phyloP scores from a whole-genome alignment of 805 yeast species.

The Candida incommunis region DNA sequence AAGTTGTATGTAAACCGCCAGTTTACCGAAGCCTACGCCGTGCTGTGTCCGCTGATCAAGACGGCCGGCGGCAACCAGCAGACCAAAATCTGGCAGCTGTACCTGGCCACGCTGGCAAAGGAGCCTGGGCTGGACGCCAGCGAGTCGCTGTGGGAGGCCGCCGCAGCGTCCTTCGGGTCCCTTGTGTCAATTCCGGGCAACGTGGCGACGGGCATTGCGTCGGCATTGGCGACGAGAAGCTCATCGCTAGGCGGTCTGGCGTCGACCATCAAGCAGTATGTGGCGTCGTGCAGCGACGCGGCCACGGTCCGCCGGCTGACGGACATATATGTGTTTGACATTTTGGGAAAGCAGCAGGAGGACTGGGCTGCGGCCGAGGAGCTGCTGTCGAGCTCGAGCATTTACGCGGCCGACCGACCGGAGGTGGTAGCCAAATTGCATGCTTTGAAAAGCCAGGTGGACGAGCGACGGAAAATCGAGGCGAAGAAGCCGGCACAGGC shows the following conservation, averaged over 20 bases:
- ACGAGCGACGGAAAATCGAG: neutral
- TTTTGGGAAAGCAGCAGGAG: neutral
- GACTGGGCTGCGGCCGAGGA: neutral
- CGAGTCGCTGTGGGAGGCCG: neutral
- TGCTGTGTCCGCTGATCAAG: neutral
- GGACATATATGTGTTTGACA: neutral
- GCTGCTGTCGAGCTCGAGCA: neutral
- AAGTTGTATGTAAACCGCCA: neutral
- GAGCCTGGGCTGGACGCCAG: neutral
- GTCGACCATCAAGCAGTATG: neutral
- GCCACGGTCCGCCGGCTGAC: neutral
- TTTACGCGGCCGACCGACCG: neutral
- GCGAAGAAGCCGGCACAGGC: neutral
- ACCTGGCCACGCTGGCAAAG: neutral
- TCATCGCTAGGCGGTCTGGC: neutral
- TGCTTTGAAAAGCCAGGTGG: neutral
- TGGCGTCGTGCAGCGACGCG: neutral
- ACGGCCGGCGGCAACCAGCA: neutral
- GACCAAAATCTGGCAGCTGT: neutral
- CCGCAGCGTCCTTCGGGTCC: neutral
- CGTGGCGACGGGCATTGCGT: neutral
- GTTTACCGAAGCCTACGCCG: neutral
- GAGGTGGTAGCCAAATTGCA: neutral
- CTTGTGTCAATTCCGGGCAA: neutral
- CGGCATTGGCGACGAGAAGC: neutral